Percentiles rank a stretch among this genome's conserved stretches.
These are phyloP conservation scores for Eutypella sp. DNA, from an alignment of 2,329 filamentous ascomycete genomes.

Conservation along the genomic window DNA sequence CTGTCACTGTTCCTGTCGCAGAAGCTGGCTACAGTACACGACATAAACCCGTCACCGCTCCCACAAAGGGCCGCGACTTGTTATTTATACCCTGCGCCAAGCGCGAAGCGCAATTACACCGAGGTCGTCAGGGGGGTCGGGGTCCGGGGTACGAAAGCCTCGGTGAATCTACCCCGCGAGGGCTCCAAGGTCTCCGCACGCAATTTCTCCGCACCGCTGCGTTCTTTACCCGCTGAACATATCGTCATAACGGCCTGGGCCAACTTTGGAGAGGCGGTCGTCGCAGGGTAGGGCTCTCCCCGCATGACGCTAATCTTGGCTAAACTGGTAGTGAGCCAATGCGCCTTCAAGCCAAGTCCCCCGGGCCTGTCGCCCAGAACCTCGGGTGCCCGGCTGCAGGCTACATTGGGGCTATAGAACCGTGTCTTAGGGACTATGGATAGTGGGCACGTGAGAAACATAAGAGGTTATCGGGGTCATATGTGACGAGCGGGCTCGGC, in stretches of 20 bases:
- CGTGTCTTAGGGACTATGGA: too few species aligned
- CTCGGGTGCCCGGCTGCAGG: neutral
- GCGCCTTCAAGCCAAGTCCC: neutral
- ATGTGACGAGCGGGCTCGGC: too few species aligned
- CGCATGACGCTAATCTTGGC: neutral
- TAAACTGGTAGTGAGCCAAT: neutral
- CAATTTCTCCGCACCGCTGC: slow-evolving; percentile 23
- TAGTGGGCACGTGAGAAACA: too few species aligned
- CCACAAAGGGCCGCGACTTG: slow-evolving; percentile 1
- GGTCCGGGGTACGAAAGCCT: too few species aligned
- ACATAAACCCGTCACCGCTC: neutral
- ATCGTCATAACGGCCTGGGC: slow-evolving; percentile 6
- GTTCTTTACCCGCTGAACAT: slow-evolving; percentile 15
- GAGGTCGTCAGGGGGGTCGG: slow-evolving; percentile 9
- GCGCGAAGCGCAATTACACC: too few species aligned
- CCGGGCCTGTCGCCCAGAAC: neutral
- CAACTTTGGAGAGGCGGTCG: neutral
- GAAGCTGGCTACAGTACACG: neutral
- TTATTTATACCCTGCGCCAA: too few species aligned
- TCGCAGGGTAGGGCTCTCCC: slow-evolving; percentile 1
- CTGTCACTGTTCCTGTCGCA: neutral
- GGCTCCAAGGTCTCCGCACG: neutral
- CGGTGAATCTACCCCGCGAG: slow-evolving; percentile 12
- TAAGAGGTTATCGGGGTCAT: too few species aligned
- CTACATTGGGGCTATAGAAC: neutral